Base-by-base conservation (phyloP, 352 stramenopile species). In the Pythium brachiatum region DNA sequence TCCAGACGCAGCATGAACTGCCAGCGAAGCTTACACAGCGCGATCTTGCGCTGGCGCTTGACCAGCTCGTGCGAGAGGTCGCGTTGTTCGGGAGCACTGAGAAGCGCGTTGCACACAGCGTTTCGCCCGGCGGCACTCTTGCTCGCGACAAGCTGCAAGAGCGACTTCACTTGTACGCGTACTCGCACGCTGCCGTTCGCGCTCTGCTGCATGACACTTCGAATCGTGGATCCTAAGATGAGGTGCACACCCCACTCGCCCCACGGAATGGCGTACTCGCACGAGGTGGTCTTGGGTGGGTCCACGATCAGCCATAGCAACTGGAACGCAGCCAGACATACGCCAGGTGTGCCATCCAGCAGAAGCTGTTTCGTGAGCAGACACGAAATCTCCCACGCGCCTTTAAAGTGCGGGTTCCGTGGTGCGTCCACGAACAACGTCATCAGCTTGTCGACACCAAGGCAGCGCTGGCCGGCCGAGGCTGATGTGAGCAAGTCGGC, bases 241-340 rank as follows among this genome's bases (percentile, higher is more conserved):
- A 94, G 65, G 43, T 94, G 79, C 2, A 92, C 82, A 0, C 84
- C 84, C 84, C 84, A 94, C 26, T 94, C 84, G 0, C 74, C 76
- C 84, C 84, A 94, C 5, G 84, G 84, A 52, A 92, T 88, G 1
- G 72, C 74, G 52, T 81, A 90, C 34, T 75, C 73, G 13, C 57
- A 64, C 9, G 54, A 44, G 9, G 53, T 44, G 0, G 55, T n/a
- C 1, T 60, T 56, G 7, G 75, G 78, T 6, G 83, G 77, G 8
- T 87, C 74, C 4, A 78, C 72, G 5, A 94, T 61, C 2, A 89
- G 23, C n/a, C 73, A 68, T 0, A 94, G 68, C 9, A 94, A 43
- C 8, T 89, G 70, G 11, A 89, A 83, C 0, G 78, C 74, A 6
- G 69, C 64, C 8, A 92, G 53, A 15, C 80, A 89, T 0, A 92